Base-by-base conservation (phyloP, 2,329 filamentous ascomycete species). In the Apiospora phragmitis region DNA sequence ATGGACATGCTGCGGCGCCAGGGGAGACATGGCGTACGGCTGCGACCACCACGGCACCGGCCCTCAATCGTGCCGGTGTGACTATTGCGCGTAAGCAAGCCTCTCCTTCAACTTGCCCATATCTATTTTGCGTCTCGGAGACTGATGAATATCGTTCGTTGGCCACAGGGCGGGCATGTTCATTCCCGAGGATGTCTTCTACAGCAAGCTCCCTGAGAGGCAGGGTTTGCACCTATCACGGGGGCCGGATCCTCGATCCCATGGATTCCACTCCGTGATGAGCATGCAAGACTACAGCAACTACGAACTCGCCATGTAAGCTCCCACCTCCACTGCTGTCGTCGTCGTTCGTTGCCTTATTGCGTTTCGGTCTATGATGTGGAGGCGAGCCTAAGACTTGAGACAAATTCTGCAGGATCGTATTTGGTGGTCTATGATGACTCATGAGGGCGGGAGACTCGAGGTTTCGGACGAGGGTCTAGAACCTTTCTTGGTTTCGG, bases 31-130 rank as follows among this genome's bases (percentile, higher is more conserved):
- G 38, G 16, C 41, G 7, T 47, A 32, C 38, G 67, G 70, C 32
- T 71, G 70, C 26, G 70, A 71, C 26, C 70, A 71, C 32, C 70
- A 71, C 59, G 70, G 67, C 18, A 69, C 67, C 5, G 70, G 70
- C 9, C 70, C 70, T 3, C 41, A 51, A 12, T 59, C 70, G 43
- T 71, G 70, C 26, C 24, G 66, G 18, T 71, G 70, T 26, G 67
- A 71, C 24, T 69, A 51, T 24, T 71, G 70, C 70, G 59, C 45
- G 68, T 69, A 21, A 21, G 47, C 47, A 11, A 3, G 14, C 14
- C 14, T 16, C 4, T 5, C 24, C 14, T 32, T 6, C 26, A 1
- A 8, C 6, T 21, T 21, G 6, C 21, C 6, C 26, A 4, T 29
- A 18, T 16, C 16, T 11, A 11, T 16, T 5, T 16, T 29, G 24